Evolutionary conservation across 345 rosid species (phyloP), one percentile per base, ranked within the genome.

Genomic region (Melaleuca quinquenervia): DNA sequence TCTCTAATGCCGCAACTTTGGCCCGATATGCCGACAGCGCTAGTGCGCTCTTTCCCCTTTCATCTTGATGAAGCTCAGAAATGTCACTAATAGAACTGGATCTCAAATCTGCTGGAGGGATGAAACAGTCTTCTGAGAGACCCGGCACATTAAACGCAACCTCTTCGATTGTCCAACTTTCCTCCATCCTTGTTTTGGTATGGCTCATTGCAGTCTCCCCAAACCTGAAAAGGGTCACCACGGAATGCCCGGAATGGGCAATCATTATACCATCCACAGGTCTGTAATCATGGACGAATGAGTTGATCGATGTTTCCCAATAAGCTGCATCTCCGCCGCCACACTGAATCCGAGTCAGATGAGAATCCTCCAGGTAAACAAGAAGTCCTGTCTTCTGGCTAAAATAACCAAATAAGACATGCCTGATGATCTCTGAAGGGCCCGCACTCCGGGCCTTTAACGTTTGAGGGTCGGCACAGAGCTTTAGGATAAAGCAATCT

Each of bases 221-320:
- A 62, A 96, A 96, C 89, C 98, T 92, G 89, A 94, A 96, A 85
- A 96, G 97, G 49, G 97, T 95, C 89, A 95, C 98, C 51, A 93
- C 94, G 7, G 98, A 94, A 36, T 91, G 96, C 9, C 99, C 98
- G 0, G 98, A 96, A 90, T 96, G 98, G 60, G 99, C 99, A 15
- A 96, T 94, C 98, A 96, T 95, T 85, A 96, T 93, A 83, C 99
- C 98, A 88, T 96, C 99, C 9, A 96, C 98, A 11, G 91, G 93
- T 82, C 94, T 94, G 89, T 96, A 96, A 88, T 96, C 97, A 6
- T 95, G 93, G 7, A 96, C 91, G 84, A 89, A 95, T 1, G 98
- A 96, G 89, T 95, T 95, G 88, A 94, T 93, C 6, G 99, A 95
- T 0, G 99, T 96, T 89, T 96, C 98, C 99, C 98, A 96, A 89